phyloP scores from a whole-genome alignment of 2,329 filamentous ascomycete species.

The Zalaria sp. region DNA sequence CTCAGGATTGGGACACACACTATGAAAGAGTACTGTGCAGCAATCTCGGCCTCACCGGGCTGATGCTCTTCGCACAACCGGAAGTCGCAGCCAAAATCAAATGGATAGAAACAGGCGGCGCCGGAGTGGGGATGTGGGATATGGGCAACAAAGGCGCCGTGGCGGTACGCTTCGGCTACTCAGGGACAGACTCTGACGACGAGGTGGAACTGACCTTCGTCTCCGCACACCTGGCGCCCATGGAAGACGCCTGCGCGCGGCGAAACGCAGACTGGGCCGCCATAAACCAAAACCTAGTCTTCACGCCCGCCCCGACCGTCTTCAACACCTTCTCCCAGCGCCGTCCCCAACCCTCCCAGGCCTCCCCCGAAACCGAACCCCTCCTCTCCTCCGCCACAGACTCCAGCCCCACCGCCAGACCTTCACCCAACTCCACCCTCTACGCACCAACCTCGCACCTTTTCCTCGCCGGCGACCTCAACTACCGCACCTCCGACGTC shows the following conservation, averaged over 20 bases:
- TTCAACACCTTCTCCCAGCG: background rate
- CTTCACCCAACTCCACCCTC: constrained; percentile 26
- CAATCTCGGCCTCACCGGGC: constrained; percentile 78
- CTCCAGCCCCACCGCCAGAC: constrained; percentile 1
- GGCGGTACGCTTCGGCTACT: constrained; percentile 56
- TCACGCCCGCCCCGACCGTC: constrained; percentile 24
- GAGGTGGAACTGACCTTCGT: constrained; percentile 66
- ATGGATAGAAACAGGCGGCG: constrained; percentile 61
- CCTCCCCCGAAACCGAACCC: constrained; percentile 13
- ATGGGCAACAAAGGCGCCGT: constrained; percentile 96
- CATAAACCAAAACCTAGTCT: constrained; percentile 69
- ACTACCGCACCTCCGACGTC: constrained; percentile 71
- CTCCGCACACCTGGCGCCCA: constrained; percentile 74
- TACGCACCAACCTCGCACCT: constrained; percentile 65
- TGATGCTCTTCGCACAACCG: constrained; percentile 69
- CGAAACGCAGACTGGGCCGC: constrained; percentile 81
- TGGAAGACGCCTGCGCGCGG: constrained; percentile 62
- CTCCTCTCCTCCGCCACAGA: constrained; percentile 21
- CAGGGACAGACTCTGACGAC: constrained; percentile 28
- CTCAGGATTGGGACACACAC: constrained; percentile 42
- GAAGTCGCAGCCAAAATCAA: constrained; percentile 42
- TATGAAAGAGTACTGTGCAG: constrained; percentile 59
- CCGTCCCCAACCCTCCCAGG: background rate
- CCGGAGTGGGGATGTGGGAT: constrained; percentile 70
- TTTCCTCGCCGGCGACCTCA: constrained; percentile 83